A percentile compares a stretch with the other conserved stretches of the same genome.
Conservation (phyloP, 129 eudicot species). For the Flaveria linearis region DNA sequence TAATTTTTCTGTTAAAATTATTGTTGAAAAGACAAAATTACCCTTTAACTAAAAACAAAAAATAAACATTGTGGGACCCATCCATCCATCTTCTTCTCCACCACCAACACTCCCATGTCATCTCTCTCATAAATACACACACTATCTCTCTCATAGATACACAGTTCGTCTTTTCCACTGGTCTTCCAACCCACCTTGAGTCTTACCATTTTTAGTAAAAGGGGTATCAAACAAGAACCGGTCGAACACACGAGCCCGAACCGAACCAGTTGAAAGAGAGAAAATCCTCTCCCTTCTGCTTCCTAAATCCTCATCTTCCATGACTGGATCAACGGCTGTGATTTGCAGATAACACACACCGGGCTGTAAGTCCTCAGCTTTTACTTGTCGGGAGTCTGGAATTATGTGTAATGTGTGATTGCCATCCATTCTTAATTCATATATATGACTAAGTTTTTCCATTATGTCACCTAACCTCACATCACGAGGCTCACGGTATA, state of each 20-base stretch:
- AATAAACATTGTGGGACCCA: too few species aligned
- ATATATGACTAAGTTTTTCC: conserved; percentile 95
- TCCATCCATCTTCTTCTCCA: too few species aligned
- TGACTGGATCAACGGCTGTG: conserved; percentile 97
- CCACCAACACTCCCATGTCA: too few species aligned
- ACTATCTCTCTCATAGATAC: too few species aligned
- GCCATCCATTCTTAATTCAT: conserved; percentile 87
- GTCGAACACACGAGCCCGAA: conserved; percentile 95
- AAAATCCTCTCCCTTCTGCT: conserved; percentile 94
- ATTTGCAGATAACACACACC: conserved; percentile 92
- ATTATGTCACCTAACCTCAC: conserved; percentile 96
- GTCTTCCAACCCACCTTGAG: conserved; percentile 97
- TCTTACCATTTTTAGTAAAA: conserved; percentile 95
- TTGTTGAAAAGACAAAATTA: too few species aligned
- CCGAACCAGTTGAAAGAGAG: conserved; percentile 89
- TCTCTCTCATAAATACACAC: too few species aligned
- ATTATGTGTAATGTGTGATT: conserved; percentile 78
- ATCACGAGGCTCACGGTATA: conserved; percentile 94
- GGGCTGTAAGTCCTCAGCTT: conserved; percentile 80
- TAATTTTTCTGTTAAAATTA: too few species aligned
- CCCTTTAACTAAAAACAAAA: too few species aligned
- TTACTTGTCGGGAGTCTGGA: conserved; percentile 95
- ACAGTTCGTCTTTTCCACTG: conserved; percentile 97
- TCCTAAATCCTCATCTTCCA: conserved; percentile 98
- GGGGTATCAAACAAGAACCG: conserved; percentile 97